Evolutionary conservation across 2,329 filamentous ascomycete genomes (phyloP).

Genomic region (Ophiocordyceps camponoti-rufipedis): DNA sequence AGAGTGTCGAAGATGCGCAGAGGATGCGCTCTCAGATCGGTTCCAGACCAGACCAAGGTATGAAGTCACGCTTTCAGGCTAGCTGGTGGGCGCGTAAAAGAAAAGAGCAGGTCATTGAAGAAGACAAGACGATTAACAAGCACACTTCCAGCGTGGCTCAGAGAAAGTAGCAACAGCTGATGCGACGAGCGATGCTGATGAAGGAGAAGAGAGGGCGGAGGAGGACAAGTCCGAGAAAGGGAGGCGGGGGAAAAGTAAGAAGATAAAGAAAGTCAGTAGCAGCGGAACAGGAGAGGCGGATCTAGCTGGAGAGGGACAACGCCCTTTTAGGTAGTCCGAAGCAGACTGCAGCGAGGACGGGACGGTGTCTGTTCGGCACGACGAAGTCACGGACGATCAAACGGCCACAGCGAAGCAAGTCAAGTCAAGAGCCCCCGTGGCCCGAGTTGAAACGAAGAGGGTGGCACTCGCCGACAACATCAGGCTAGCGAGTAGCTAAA

Average conservation of each 20-base stretch:
- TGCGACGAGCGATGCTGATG: not conserved
- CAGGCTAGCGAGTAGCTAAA: not conserved
- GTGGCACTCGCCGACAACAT: not conserved
- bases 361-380: not conserved
- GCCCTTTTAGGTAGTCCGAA: not conserved
- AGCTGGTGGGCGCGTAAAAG: not conserved
- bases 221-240: not conserved
- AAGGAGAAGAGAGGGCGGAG: not conserved
- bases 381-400: not conserved
- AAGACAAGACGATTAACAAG: not conserved
- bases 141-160: slow-evolving; percentile 1
- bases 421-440: not conserved
- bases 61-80: not conserved
- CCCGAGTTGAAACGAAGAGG: not conserved
- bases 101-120: not conserved
- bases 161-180: not conserved
- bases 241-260: not conserved
- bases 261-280: not conserved
- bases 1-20: not conserved
- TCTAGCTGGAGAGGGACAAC: not conserved
- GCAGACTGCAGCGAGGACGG: not conserved
- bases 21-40: not conserved
- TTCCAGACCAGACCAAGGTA: not conserved
- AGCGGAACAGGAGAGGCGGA: not conserved
- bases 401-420: not conserved